Base-by-base conservation (phyloP, 176 grass and related monocot genomes). In the Triticum dicoccoides region DNA sequence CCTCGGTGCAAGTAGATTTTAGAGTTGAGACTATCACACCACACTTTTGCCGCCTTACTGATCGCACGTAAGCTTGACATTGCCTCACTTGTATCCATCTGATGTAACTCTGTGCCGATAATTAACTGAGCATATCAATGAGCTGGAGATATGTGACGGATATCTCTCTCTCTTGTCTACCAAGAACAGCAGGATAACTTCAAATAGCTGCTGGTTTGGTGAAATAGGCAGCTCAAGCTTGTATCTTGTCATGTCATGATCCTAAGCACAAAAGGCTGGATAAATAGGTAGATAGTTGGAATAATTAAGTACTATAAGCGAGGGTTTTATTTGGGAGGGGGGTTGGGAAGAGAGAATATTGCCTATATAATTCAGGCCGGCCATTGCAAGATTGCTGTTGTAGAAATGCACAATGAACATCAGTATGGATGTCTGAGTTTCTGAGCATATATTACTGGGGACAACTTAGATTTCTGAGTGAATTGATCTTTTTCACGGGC, bases 21-120 rank as follows among this genome's bases (percentile, higher is more conserved):
- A 85, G 69, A 63, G 23, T 25, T 18, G 78, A 91, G 52, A 11
- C 41, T 3, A 77, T 94, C 65, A 92, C 81, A 2, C 97, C 97
- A 1, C 90, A 98, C 49, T 87, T 91, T 71, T 98, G 94, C 85
- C 94, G 97, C 42, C 94, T 98, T 66, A 94, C 97, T 34, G 97
- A 98, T 86, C 90, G 82, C 78, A 97, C 89, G 95, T 95, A 92
- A 69, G 86, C 61, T 59, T 78, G 12, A 27, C 61, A 68, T 72
- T 51, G 79, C 69, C 63, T 38, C 61, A 77, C 42, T 65, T 72
- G 15, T 49, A 71, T 68, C 20, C 17, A 65, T 82, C 34, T 65
- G 21, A 79, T 78, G 52, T 21, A 56, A 25, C 13, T 70, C 62
- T 73, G 12, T 82, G 73, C 21, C 7, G 14, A 54, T 87, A 15